These are phyloP conservation scores for Teratosphaeria nubilosa DNA, from an alignment of 2,329 filamentous ascomycete genomes.

Conservation along the genomic window DNA sequence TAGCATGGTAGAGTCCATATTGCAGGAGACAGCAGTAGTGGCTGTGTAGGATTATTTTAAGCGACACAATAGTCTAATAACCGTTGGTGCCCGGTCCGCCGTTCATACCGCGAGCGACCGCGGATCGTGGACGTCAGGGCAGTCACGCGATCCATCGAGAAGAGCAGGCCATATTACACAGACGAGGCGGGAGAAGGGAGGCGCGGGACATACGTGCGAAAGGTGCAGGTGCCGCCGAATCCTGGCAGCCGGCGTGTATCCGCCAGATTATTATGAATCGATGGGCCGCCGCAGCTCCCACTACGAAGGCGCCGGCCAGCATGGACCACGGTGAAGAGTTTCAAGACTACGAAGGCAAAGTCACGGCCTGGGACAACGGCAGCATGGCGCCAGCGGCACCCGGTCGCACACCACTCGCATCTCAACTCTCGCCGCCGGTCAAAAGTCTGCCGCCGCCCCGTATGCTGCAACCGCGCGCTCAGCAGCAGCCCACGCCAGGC, in stretches of 20 bases:
- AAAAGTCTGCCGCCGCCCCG: neutral
- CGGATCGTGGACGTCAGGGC: too few species aligned
- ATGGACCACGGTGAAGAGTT: neutral
- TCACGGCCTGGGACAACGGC: neutral
- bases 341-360: neutral
- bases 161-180: neutral
- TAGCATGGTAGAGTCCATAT: neutral
- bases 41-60: neutral
- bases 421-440: neutral
- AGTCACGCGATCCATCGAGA: neutral
- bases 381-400: slow-evolving; percentile 11
- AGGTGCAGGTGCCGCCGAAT: neutral
- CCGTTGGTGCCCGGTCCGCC: neutral
- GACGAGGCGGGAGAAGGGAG: neutral
- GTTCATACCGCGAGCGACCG: neutral
- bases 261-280: neutral
- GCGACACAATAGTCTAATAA: neutral
- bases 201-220: neutral
- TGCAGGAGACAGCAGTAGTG: neutral
- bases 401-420: slow-evolving; percentile 3
- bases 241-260: neutral
- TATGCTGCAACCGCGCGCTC: slow-evolving; percentile 4
- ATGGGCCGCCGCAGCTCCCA: neutral
- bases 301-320: neutral
- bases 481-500: slow-evolving; percentile 8